Base-by-base conservation (phyloP, 108 stramenopile species). In the Cylindrotheca closterium region DNA sequence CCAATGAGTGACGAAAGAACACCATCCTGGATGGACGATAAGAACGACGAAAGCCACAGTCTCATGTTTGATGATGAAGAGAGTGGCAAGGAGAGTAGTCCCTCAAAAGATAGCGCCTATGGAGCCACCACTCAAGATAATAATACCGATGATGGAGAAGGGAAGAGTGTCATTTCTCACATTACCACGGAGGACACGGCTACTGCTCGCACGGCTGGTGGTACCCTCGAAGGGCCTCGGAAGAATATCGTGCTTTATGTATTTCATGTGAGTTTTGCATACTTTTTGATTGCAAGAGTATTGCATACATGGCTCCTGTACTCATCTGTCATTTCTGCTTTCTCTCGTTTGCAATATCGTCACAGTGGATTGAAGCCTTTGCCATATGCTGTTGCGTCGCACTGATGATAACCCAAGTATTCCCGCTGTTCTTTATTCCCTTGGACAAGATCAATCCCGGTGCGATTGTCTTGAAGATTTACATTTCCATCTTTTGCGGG, bases 401-500 rank as follows among this genome's bases (percentile, higher is more conserved):
- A 15, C 33, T 83, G 25, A 30, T 83, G 50, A 55, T 42, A 29
- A 75, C 82, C n/a, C 82, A 83, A 60, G 7, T 66, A 0, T 42
- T 79, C 5, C 82, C 82, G 10, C 23, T 83, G 34, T 10, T 76
- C 31, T 37, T 73, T 22, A 4, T 66, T 34, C 60, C 76, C 5
- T 17, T 55, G 8, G 17, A 53, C 15, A 55, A 73, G 19, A 28
- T 73, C 4, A 64, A 58, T n/a, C 21, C 24, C 15, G 56, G 59
- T 37, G 29, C 47, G 34, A 58, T 83, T 50, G 67, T 51, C 10
- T 45, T 79, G 37, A 85, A 86, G 56, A 31, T 82, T 1, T 89
- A 92, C 55, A 59, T 92, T 42, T 65, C 75, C 4, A 7, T 89
- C 2, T 90, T 90, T 67, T 80, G 79, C 47, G 23, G 84, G 27